A percentile compares a stretch with the other conserved stretches of the same genome.
Evolutionary conservation across 192 early-diverging fungal species (phyloP).

Genomic region (Linnemannia zychae): DNA sequence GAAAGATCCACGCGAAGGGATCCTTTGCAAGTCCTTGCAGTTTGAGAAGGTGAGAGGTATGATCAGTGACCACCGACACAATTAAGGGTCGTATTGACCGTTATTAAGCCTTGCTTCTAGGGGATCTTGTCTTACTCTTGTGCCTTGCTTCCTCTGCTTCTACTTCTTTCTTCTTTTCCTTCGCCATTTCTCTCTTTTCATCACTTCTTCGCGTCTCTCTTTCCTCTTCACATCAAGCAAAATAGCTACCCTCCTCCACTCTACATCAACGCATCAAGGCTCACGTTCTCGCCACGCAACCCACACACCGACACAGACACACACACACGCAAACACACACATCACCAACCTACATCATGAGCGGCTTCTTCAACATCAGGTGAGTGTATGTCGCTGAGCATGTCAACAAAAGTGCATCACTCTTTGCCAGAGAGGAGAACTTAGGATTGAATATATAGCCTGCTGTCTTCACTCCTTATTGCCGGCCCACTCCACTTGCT

Average conservation of each 20-base stretch:
- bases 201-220: background rate
- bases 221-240: background rate
- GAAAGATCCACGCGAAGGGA: too few relatives aligned
- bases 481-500: background rate
- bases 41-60: too few relatives aligned
- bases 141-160: background rate
- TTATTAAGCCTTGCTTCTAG: background rate
- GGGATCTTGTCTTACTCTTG: background rate
- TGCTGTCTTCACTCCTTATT: background rate
- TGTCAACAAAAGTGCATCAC: background rate
- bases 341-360: constrained; percentile 16
- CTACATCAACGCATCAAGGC: background rate
- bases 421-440: background rate
- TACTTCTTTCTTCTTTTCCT: background rate
- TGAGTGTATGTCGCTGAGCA: constrained; percentile 15
- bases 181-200: background rate
- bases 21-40: too few relatives aligned
- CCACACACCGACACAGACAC: too few relatives aligned
- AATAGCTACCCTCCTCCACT: too few relatives aligned
- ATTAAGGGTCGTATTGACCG: too few relatives aligned
- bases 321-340: background rate
- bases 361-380: constrained; percentile 50
- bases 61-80: too few relatives aligned
- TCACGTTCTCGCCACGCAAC: background rate
- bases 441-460: background rate